Evolutionary conservation across 169 alveolate genomes (phyloP), one percentile per base, ranked within the genome.

Genomic region (Eimeria tenella): DNA sequence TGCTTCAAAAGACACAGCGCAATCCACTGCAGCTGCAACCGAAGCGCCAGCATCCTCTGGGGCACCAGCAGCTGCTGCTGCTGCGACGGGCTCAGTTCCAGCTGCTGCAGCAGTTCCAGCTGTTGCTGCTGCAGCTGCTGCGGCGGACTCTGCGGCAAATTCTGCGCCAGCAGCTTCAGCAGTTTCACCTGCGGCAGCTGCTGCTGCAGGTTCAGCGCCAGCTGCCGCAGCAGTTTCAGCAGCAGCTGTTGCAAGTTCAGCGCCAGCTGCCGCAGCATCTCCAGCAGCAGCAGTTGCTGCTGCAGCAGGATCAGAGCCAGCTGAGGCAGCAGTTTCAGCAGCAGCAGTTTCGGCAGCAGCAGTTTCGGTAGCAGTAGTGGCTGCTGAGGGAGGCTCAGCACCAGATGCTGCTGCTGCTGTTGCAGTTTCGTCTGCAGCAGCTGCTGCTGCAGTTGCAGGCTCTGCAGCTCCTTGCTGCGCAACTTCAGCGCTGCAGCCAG

Each of bases 261-360:
- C 82, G 13, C 23, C 53, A 10, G 68, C 9, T 53, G 68, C 19
- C 49, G 63, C 63, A 19, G 60, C 21, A 19, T 31, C 62, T n/a
- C 9, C 55, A 65, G 49, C 55, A n/a, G 68, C 86, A 75, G 65
- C 58, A 8, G 25, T 55, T 9, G 55, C 81, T 9, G 79, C 79
- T 25, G 79, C 55, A 25, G 79, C 79, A n/a, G n/a, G n/a, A n/a
- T n/a, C n/a, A n/a, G n/a, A n/a, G n/a, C n/a, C n/a, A n/a, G n/a
- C n/a, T n/a, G n/a, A 58, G 65, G 13, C 65, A 13, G 65, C 65
- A 9, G 8, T 58, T 58, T 58, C 65, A 52, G 86, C 86, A 52
- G 86, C 86, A 75, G 86, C 86, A 75, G 86, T 15, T 10, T 58
- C 89, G 55, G 89, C 56, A 52, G 87, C 87, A 49, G 86, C 86